A percentile compares a stretch with the other conserved stretches of the same genome.
Evolutionary conservation across 228 moss, liverwort and hornwort genomes (phyloP).

Genomic region (Sphagnum magellanicum): DNA sequence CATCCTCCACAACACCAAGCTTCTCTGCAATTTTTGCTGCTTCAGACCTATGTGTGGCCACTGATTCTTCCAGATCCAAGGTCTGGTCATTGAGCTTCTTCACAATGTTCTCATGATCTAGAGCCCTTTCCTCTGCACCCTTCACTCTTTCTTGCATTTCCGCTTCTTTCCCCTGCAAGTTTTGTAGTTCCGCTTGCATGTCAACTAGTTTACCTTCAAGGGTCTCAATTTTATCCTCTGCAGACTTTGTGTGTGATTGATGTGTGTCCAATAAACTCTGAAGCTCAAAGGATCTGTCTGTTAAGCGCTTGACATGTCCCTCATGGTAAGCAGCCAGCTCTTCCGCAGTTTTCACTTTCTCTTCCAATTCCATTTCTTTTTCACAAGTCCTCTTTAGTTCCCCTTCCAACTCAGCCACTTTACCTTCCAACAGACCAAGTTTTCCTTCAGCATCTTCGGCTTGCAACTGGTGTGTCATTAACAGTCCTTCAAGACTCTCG

Average conservation of each 20-base stretch:
- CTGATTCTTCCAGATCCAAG: constrained; percentile 12
- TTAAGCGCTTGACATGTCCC: constrained; percentile 18
- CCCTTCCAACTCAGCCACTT: neutral
- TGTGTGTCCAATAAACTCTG: constrained; percentile 22
- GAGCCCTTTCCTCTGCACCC: constrained; percentile 14
- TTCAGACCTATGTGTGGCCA: neutral
- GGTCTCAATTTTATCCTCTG: constrained; percentile 16
- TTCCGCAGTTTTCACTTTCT: constrained; percentile 23
- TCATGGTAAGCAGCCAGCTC: constrained; percentile 29
- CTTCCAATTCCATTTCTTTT: constrained; percentile 7
- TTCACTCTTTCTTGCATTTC: constrained; percentile 6
- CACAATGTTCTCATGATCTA: constrained; percentile 18
- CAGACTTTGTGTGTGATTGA: constrained; percentile 9
- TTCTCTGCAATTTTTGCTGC: neutral
- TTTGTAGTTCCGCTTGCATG: neutral
- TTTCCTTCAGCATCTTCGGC: neutral
- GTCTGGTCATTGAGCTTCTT: neutral
- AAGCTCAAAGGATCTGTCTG: constrained; percentile 21
- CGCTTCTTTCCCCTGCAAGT: neutral
- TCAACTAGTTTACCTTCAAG: constrained; percentile 9
- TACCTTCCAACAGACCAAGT: neutral
- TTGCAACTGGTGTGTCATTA: too few relatives aligned
- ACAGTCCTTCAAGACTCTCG: too few relatives aligned
- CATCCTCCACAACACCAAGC: neutral
- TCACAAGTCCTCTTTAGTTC: neutral